Base-by-base conservation (phyloP, 208 protist species). In the Lotmaria passim region DNA sequence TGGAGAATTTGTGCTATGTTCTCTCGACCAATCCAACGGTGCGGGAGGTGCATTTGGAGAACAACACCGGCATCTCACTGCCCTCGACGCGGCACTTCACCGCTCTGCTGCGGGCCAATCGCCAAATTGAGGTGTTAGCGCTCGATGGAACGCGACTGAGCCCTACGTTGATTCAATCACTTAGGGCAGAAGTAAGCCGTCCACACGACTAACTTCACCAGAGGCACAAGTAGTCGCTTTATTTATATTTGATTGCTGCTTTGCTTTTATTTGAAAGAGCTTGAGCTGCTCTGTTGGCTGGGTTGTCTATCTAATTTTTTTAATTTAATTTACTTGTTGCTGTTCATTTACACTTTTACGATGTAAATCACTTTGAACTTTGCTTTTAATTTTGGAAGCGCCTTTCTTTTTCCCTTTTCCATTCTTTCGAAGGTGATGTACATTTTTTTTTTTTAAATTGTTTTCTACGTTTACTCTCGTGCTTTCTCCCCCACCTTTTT, bases 51-150 rank as follows among this genome's bases (percentile, higher is more conserved):
- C 70, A 93, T 48, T 36, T 95, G 46, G 66, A 83, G n/a, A 84
- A 93, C 78, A 97, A 97, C 76, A 73, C 74, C 21, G 78, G 80
- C 23, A 93, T 97, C 60, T 93, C 92, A 24, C 81, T 97, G 28
- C 85, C 88, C 7, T 51, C 89, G 14, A 90, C 81, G n/a, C 84
- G 85, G 3, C 75, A 78, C 75, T 86, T 97, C 50, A 86, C 84
- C 15, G 60, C 78, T n/a, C 77, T 97, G 17, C 66, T 97, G 61
- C 75, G 79, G 26, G 66, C 58, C 8, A 97, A 97, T 69, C 62
- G 7, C 14, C 65, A 61, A 7, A 93, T 97, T 46, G 50, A 58
- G 36, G 53, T 72, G 28, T 75, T 97, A 36, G 31, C 63, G 19
- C 83, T 97, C 28, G 62, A 82, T 23, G 92, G 92, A 11, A 95